Evolutionary conservation across 1,139 yeast genomes (phyloP).

Genomic region (Ogataea hybrid): DNA sequence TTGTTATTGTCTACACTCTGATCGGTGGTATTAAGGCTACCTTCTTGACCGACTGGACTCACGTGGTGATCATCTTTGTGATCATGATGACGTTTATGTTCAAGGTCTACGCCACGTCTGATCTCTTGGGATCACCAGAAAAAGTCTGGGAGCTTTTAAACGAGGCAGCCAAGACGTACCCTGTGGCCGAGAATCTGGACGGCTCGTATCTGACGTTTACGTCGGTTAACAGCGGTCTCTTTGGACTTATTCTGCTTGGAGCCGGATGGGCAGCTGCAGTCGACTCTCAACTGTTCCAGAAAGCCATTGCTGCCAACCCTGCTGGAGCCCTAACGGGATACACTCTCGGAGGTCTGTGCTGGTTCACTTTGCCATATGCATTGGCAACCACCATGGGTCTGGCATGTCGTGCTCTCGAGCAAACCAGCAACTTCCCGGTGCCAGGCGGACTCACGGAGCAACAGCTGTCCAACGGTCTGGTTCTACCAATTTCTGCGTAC

Average conservation of each 20-base stretch:
- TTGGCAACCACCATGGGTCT: conserved; percentile 45
- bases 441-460: conserved; percentile 29
- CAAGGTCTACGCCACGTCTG: conserved; percentile 40
- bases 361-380: conserved; percentile 44
- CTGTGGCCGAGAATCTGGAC: conserved; percentile 43
- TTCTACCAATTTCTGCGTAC: conserved; percentile 42
- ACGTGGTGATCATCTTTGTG: conserved; percentile 28
- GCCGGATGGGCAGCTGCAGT: conserved; percentile 31
- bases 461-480: conserved; percentile 39
- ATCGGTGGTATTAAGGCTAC: conserved; percentile 47
- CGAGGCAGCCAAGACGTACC: conserved; percentile 32
- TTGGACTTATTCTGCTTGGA: conserved; percentile 29
- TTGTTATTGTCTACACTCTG: conserved; percentile 41
- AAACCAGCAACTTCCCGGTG: conserved; percentile 36
- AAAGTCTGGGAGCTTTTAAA: conserved; percentile 45
- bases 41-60: conserved; percentile 34
- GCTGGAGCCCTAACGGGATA: conserved; percentile 37
- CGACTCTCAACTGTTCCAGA: conserved; percentile 31
- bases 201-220: conserved; percentile 48
- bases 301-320: conserved; percentile 41
- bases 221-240: conserved; percentile 38
- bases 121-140: conserved; percentile 45
- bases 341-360: conserved; percentile 43
- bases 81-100: conserved; percentile 37
- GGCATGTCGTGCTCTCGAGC: conserved; percentile 31